Evolutionary conservation across 164 flowering plant genomes (phyloP), one percentile per base, ranked within the genome.

Genomic region (Tetrastigma voinierianum): DNA sequence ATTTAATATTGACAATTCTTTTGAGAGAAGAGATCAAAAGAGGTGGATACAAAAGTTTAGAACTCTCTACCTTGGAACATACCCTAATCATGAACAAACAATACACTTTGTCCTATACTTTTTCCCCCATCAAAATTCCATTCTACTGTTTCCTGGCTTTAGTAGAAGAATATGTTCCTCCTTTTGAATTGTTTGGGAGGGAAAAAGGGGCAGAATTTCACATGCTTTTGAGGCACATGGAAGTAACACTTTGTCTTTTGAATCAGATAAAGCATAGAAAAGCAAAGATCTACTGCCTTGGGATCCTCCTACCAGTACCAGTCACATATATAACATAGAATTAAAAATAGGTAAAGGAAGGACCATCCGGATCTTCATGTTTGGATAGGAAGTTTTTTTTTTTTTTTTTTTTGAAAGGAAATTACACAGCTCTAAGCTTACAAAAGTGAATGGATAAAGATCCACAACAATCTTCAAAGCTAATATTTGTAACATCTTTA

Each of bases 221-320:
- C 70, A 49, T 15, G 55, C 67, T 67, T 66, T 66, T 19, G 40
- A 40, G 71, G 59, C 70, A 72, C 75, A 67, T 72, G 75, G 70
- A 67, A 47, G 14, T 48, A 45, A 57, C 32, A 16, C 57, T 49
- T 57, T 17, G 2, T 3, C 45, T 56, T 72, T 62, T 67, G 17
- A 11, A 46, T 25, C 57, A 46, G 43, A 21, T 49, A 57, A 55
- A 49, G 64, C 46, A 24, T 16, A 62, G 8, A 32, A 46, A 46
- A 51, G 53, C n/a, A 21, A 25, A 51, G 25, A 13, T 4, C 40
- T 32, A 7, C 20, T 48, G 54, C 71, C 2, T 57, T 20, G 64
- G 71, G 67, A 72, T 66, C 62, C 40, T 66, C 62, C 40, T 32
- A 32, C 40, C 40, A 32, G 40, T 32, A 32, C 7, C 40, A 32